Base-by-base conservation (phyloP, 306 rosid species). In the Fragaria ananassa region DNA sequence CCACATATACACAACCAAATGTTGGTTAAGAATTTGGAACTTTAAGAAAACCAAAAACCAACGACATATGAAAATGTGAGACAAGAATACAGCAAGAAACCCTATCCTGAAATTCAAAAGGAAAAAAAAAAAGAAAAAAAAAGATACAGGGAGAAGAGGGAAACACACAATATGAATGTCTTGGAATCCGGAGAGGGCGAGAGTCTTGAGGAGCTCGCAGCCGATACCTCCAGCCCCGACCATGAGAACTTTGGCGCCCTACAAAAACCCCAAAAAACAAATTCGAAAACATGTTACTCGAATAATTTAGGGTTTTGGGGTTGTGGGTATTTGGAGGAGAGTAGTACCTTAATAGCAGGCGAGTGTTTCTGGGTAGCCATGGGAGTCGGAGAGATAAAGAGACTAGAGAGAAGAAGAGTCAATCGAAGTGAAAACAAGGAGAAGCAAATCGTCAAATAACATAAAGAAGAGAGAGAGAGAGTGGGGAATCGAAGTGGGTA, bases 211-310 rank as follows among this genome's bases (percentile, higher is more conserved):
- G 13, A 96, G 91, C 87, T 96, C 99, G 82, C 99, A 96, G 45
- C 99, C 99, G 81, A 96, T 96, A 79, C 99, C 99, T 66, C 99
- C 99, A 7, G 99, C 99, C 25, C 99, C 99, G 66, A 96, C 99
- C 98, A 96, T 92, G 25, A 96, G 97, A 77, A 92, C 98, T 79
- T 86, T 96, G 44, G 98, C 87, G 73, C 87, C 93, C 99, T 92
- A 76, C 23, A 82, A 78, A 29, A 8, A 19, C 45, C 45, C 45
- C 10, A 25, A 57, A 42, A 2, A 9, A 21, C 0, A 14, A 1
- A 49, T 6, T 49, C 18, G 25, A 47, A 34, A 10, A 60, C 9
- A 42, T 9, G 35, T 42, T 9, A 51, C 70, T 60, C 19, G 41
- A 39, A 39, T 39, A 81, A 66, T 66, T 50, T 71, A 72, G 81